Evolutionary conservation across 2,329 filamentous ascomycete genomes (phyloP).

Genomic region (Phyllosticta paracitricarpa): DNA sequence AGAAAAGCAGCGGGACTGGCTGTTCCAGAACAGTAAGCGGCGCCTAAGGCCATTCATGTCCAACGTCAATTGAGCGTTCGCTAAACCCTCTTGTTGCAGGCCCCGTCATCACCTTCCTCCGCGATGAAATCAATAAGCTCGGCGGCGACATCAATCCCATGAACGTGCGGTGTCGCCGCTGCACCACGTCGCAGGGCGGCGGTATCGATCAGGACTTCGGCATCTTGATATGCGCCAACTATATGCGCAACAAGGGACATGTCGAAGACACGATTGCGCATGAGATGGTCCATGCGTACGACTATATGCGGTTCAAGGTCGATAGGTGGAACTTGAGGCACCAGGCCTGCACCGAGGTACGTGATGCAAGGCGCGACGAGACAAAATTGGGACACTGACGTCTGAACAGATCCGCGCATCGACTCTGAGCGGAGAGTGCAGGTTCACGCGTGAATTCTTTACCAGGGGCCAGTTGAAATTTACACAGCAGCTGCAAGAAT

Average conservation of each 20-base stretch:
- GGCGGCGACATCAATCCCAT: conserved; percentile 62
- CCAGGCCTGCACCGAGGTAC: conserved; percentile 85
- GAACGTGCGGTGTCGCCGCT: conserved; percentile 78
- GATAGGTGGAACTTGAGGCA: conserved; percentile 76
- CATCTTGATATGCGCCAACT: conserved; percentile 87
- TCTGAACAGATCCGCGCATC: conserved; percentile 69
- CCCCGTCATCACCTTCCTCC: conserved; percentile 78
- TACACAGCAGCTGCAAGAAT: conserved; percentile 88
- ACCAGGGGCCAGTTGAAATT: conserved; percentile 77
- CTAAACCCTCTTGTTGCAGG: conserved; percentile 19
- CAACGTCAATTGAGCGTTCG: not conserved
- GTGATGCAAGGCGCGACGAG: conserved; percentile 13
- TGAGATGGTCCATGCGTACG: conserved; percentile 97
- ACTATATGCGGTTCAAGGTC: conserved; percentile 84
- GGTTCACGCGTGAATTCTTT: conserved; percentile 80
- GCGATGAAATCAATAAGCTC: conserved; percentile 67
- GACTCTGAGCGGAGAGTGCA: conserved; percentile 86
- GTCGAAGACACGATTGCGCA: conserved; percentile 91
- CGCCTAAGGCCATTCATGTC: not conserved
- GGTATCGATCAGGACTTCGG: conserved; percentile 82
- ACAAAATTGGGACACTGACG: not conserved
- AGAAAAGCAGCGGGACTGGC: conserved; percentile 72
- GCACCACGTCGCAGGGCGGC: conserved; percentile 61
- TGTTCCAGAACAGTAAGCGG: conserved; percentile 59
- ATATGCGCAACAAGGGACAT: conserved; percentile 68